A percentile compares a stretch with the other conserved stretches of the same genome.
These are phyloP conservation scores for Periconia digitata DNA, from an alignment of 2,329 filamentous ascomycete species.

Conservation along the genomic window DNA sequence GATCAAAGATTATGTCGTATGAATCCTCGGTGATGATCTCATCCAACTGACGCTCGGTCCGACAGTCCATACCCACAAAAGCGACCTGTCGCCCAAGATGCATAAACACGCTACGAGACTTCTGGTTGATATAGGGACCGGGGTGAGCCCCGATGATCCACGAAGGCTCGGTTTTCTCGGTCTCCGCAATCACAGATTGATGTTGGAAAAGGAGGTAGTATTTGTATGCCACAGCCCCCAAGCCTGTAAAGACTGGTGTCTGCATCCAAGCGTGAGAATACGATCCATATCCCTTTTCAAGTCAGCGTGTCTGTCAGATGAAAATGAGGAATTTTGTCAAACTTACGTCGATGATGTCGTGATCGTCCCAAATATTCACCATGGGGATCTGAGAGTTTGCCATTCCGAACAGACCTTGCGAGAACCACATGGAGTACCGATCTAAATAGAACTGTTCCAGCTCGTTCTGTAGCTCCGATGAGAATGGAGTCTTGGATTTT, in stretches of 20 bases:
- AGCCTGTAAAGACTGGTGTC: conserved; percentile 82
- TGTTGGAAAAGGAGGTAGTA: conserved; percentile 99
- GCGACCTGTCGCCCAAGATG: conserved; percentile 76
- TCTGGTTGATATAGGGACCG: conserved; percentile 87
- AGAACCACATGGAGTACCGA: conserved; percentile 93
- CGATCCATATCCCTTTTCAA: conserved; percentile 75
- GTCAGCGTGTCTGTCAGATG: conserved; percentile 61
- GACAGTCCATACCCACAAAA: conserved; percentile 84
- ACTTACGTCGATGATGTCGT: conserved; percentile 59
- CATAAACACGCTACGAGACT: conserved; percentile 84
- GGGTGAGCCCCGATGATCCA: conserved; percentile 80
- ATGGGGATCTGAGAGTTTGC: conserved; percentile 94
- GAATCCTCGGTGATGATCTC: conserved; percentile 79
- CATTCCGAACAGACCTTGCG: conserved; percentile 89
- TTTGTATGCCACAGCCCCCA: conserved; percentile 93
- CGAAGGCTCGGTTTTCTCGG: conserved; percentile 80
- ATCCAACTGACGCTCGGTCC: conserved; percentile 84
- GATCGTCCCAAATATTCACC: conserved; percentile 98
- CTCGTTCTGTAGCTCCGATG: conserved; percentile 80
- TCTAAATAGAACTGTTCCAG: conserved; percentile 86
- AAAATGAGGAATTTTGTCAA: background rate
- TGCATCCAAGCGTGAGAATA: conserved; percentile 92
- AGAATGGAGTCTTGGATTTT: conserved; percentile 79
- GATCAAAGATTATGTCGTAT: conserved; percentile 83
- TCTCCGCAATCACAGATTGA: conserved; percentile 81